These are phyloP conservation scores for Fusarium begoniae DNA, from an alignment of 2,329 filamentous ascomycete genomes.

Conservation along the genomic window DNA sequence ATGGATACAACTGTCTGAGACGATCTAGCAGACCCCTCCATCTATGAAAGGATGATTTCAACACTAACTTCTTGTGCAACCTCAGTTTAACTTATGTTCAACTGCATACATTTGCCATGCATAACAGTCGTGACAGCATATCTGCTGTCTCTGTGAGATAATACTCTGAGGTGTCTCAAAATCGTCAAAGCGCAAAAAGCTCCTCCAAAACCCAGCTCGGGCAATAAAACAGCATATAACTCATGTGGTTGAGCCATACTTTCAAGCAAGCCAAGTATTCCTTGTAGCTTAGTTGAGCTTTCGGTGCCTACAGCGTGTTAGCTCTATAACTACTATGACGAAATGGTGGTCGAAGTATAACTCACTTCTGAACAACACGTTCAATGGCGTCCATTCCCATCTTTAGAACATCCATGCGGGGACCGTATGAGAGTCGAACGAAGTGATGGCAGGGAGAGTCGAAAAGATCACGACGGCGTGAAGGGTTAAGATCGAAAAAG, in stretches of 20 bases:
- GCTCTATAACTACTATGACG: neutral
- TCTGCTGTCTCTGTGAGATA: neutral
- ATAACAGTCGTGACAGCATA: neutral
- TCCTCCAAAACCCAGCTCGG: neutral
- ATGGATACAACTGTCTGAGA: neutral
- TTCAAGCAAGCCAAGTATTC: neutral
- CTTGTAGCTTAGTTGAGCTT: constrained; percentile 17
- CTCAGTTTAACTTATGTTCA: neutral
- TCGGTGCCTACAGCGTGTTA: constrained; percentile 36
- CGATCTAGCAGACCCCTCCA: neutral
- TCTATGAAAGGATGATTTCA: constrained; percentile 4
- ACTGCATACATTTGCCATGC: neutral
- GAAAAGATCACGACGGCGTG: constrained; percentile 87
- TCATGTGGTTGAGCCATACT: neutral
- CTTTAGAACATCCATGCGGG: constrained; percentile 80
- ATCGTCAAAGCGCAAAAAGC: neutral
- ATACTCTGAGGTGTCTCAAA: neutral
- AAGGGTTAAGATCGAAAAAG: constrained; percentile 96
- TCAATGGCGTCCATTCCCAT: constrained; percentile 87
- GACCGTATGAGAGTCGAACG: constrained; percentile 85
- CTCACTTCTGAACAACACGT: constrained; percentile 77
- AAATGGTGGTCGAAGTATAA: constrained; percentile 1
- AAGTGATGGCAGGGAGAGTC: constrained; percentile 96
- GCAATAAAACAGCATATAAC: neutral
- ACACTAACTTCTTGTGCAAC: neutral